Percentiles rank a stretch among this genome's conserved stretches.
phyloP scores from a whole-genome alignment of 768 basidiomycete species.

The Leucocoprinus sp. region DNA sequence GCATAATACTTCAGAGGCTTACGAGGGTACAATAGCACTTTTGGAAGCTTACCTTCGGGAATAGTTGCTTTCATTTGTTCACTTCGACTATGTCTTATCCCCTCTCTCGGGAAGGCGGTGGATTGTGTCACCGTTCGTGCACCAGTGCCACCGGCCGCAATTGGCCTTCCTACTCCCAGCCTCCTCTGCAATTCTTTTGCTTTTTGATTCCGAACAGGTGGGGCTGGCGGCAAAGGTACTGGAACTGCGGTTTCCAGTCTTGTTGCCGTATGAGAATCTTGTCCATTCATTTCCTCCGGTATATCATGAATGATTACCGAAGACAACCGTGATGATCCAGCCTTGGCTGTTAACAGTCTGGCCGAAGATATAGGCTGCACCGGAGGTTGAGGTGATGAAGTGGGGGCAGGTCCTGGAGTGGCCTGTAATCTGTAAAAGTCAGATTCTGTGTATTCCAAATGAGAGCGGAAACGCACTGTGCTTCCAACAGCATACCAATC shows the following conservation, averaged over 20 bases:
- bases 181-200: slow-evolving; percentile 64
- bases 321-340: slow-evolving; percentile 31
- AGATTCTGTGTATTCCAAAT: not conserved
- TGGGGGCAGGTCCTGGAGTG: slow-evolving; percentile 14
- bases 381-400: slow-evolving; percentile 21
- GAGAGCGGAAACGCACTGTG: slow-evolving; percentile 27
- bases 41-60: slow-evolving; percentile 38
- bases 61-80: slow-evolving; percentile 50
- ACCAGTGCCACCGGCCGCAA: slow-evolving; percentile 56
- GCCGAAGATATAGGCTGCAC: slow-evolving; percentile 26
- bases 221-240: slow-evolving; percentile 16
- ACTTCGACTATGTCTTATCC: slow-evolving; percentile 41
- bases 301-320: slow-evolving; percentile 43
- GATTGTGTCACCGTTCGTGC: slow-evolving; percentile 60
- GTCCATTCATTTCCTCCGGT: slow-evolving; percentile 44
- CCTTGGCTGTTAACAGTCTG: slow-evolving; percentile 26
- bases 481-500: slow-evolving; percentile 65
- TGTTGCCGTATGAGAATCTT: too few relatives aligned
- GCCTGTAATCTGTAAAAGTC: slow-evolving; percentile 17
- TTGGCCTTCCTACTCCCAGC: slow-evolving; percentile 67
- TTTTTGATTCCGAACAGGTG: slow-evolving; percentile 46
- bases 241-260: not conserved
- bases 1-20: slow-evolving; percentile 9
- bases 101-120: slow-evolving; percentile 37
- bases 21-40: not conserved